A percentile compares a stretch with the other conserved stretches of the same genome.
These are phyloP conservation scores for Boletellus ananiceps DNA, from an alignment of 768 basidiomycete genomes.

Conservation along the genomic window DNA sequence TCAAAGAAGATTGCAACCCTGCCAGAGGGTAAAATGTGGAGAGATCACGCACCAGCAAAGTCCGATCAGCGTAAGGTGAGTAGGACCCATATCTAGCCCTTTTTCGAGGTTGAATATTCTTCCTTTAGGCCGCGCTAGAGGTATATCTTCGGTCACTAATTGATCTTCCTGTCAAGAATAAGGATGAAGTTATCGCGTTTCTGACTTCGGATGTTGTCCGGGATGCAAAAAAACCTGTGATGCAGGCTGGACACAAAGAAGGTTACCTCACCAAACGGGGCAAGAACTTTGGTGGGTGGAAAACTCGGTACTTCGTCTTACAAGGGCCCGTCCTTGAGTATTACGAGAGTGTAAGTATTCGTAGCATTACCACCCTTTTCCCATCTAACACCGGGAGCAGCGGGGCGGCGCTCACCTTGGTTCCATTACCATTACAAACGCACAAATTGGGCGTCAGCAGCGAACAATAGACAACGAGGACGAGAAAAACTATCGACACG, in stretches of 20 bases:
- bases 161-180: slow-evolving; percentile 77
- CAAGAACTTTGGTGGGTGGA: slow-evolving; percentile 98
- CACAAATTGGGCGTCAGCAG: slow-evolving; percentile 95
- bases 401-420: slow-evolving; percentile 90
- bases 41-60: slow-evolving; percentile 93
- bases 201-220: slow-evolving; percentile 86
- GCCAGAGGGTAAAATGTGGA: slow-evolving; percentile 94
- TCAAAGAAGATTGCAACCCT: slow-evolving; percentile 75
- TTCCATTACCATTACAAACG: slow-evolving; percentile 84
- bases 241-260: slow-evolving; percentile 83
- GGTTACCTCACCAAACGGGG: slow-evolving; percentile 95
- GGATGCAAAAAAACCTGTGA: slow-evolving; percentile 68
- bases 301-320: slow-evolving; percentile 91
- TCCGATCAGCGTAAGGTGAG: slow-evolving; percentile 93
- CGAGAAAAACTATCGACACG: slow-evolving; percentile 93
- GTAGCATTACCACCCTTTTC: slow-evolving; percentile 3
- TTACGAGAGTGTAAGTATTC: slow-evolving; percentile 83
- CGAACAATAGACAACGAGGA: slow-evolving; percentile 59
- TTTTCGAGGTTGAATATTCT: slow-evolving; percentile 8
- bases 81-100: background rate
- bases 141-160: slow-evolving; percentile 83
- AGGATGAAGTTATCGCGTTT: slow-evolving; percentile 87
- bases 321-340: slow-evolving; percentile 90
- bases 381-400: slow-evolving; percentile 35
- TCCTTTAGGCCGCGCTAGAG: slow-evolving; percentile 64